phyloP scores from a whole-genome alignment of 1,139 yeast genomes.

The Candida sanyaensis region DNA sequence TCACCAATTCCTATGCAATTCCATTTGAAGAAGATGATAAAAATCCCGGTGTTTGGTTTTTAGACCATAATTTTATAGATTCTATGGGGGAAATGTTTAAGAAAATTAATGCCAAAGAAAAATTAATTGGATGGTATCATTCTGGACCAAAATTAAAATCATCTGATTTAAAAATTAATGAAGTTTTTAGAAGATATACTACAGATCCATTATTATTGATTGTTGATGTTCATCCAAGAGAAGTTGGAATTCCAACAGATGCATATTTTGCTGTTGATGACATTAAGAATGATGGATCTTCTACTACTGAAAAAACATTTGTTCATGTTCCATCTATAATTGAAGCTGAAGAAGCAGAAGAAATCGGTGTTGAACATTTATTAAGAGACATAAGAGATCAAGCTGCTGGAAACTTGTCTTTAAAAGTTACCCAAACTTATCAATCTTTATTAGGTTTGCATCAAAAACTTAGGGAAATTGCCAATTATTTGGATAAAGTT shows the following conservation, averaged over 20 bases:
- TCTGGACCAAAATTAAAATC: slow-evolving; percentile 92
- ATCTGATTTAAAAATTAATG: slow-evolving; percentile 89
- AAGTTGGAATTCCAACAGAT: slow-evolving; percentile 89
- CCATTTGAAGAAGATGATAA: slow-evolving; percentile 98
- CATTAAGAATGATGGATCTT: slow-evolving; percentile 94
- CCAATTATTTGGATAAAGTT: slow-evolving; percentile 76
- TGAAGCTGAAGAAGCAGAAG: slow-evolving; percentile 99
- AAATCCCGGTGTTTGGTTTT: slow-evolving; percentile 93
- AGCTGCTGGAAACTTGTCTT: slow-evolving; percentile 90
- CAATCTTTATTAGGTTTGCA: slow-evolving; percentile 87
- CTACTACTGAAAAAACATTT: slow-evolving; percentile 90
- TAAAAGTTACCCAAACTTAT: slow-evolving; percentile 84
- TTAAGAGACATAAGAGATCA: slow-evolving; percentile 94
- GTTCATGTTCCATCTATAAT: slow-evolving; percentile 90
- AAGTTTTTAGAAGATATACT: slow-evolving; percentile 80
- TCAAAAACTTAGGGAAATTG: slow-evolving; percentile 77
- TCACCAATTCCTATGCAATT: slow-evolving; percentile 79
- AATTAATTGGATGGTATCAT: slow-evolving; percentile 97
- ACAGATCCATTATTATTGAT: slow-evolving; percentile 82
- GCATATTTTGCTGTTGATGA: slow-evolving; percentile 95
- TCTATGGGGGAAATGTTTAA: slow-evolving; percentile 98
- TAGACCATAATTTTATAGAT: slow-evolving; percentile 95
- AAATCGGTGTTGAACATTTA: slow-evolving; percentile 96
- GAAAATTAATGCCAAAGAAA: slow-evolving; percentile 95
- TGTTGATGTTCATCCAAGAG: slow-evolving; percentile 86